Percentiles rank a stretch among this genome's conserved stretches.
These are phyloP conservation scores for Monosiga brevicollis DNA, from an alignment of 78 protist genomes.

Conservation along the genomic window DNA sequence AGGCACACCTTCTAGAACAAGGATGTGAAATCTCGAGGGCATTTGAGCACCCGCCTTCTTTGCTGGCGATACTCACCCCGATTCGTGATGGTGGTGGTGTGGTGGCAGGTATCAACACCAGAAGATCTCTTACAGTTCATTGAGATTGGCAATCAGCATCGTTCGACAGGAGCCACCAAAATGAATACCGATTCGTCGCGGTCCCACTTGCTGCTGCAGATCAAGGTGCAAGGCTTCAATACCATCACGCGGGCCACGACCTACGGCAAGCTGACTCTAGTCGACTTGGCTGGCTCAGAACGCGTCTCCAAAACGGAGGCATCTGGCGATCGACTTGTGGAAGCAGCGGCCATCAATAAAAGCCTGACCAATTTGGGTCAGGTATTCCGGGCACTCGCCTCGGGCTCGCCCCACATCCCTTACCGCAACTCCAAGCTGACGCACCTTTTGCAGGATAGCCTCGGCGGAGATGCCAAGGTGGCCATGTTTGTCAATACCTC, in stretches of 20 bases:
- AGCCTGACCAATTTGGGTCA: conserved; percentile 63
- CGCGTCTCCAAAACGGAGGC: conserved; percentile 27
- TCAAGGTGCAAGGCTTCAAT: conserved; percentile 24
- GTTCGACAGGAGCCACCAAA: conserved; percentile 26
- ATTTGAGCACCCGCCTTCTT: too few relatives aligned
- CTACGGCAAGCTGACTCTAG: conserved; percentile 18
- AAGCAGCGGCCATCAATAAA: conserved; percentile 74
- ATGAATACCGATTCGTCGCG: conserved; percentile 55
- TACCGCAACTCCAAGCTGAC: conserved; percentile 52
- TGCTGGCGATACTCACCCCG: too few relatives aligned
- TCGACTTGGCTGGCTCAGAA: conserved; percentile 76
- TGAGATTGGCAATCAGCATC: conserved; percentile 1
- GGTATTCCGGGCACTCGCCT: conserved; percentile 60
- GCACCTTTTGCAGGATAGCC: conserved; percentile 35
- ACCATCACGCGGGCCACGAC: background rate
- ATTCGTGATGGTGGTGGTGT: too few relatives aligned
- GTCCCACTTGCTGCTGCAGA: conserved; percentile 49
- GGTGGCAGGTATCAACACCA: too few relatives aligned
- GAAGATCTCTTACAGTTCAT: background rate
- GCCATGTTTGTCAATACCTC: conserved; percentile 27
- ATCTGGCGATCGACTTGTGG: conserved; percentile 57
- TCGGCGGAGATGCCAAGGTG: conserved; percentile 30
- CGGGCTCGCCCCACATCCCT: conserved; percentile 27
- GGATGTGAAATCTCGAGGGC: background rate
- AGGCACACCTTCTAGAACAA: background rate